Base-by-base conservation (phyloP, 768 basidiomycete species). In the Amanita brunnescens region DNA sequence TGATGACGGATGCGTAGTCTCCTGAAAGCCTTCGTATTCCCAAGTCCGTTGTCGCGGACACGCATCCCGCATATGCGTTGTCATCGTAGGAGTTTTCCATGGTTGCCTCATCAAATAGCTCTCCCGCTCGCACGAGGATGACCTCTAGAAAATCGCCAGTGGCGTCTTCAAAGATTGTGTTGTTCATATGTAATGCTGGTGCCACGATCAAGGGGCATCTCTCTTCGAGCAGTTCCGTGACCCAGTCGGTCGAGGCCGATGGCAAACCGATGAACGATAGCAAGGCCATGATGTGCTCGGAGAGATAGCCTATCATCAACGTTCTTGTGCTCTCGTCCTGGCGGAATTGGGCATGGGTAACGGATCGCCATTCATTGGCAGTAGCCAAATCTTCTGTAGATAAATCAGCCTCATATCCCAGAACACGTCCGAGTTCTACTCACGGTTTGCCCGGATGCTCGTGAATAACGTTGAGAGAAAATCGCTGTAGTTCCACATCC, bases 401-500 rank as follows among this genome's bases (percentile, higher is more conserved):
- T 13, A 43, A 38, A 23, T 18, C 49, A 40, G 18, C 39, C 46
- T 14, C 40, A 24, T 37, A 49, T 21, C 20, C 23, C 13, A 26
- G 34, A 20, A 5, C 12, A 40, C 32, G 10, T n/a, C n/a, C n/a
- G 10, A n/a, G 16, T 37, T 7, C 12, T 12, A 59, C 64, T 58
- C 51, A 70, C 71, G 66, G 57, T 64, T 61, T 29, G 67, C 69
- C 35, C 63, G 59, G 26, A 74, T 69, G 18, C 68, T 65, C 23
- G 65, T 62, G 52, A 68, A 68, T 42, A 72, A 53, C 1, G 65
- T 64, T 3, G 63, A 63, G 51, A 72, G 57, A 56, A 74, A 69
- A 29, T 66, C 66, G 20, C 63, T 64, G 37, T 71, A 70, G 16
- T 71, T 70, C 71, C 70, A 72, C 49, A 72, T 67, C 47, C 64